Base-by-base conservation (phyloP, 768 basidiomycete genomes). In the Filobasidium floriforme region DNA sequence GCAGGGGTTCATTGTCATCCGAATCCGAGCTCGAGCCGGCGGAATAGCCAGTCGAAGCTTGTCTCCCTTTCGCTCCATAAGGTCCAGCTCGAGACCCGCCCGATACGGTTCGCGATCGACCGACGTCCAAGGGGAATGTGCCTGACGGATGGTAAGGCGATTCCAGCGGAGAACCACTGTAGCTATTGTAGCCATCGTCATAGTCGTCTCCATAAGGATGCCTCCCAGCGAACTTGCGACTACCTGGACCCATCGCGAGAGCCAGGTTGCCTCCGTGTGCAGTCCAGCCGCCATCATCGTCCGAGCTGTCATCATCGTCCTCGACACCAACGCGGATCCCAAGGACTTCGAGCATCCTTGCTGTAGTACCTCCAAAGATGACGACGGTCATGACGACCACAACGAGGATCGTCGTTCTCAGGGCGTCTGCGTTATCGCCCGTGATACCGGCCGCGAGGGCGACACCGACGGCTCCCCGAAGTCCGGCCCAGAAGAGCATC, bases 401-500 rank as follows among this genome's bases (percentile, higher is more conserved):
- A 22, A 96, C 88, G 29, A 99, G 86, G 24, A 98, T 92, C 0
- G 96, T 98, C 55, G 87, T 96, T 41, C 92, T 83, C 61, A 99
- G 83, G 46, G 89, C 90, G 72, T 90, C 86, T 0, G 91, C 91
- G 74, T 94, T 94, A 32, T 86, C 83, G n/a, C 96, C 94, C 65
- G 87, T 87, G 82, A 99, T 94, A 1, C 93, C 93, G 1, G 92
- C 89, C 0, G 96, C 96, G 37, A 99, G 85, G 3, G 96, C 96
- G 24, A 99, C 96, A 44, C 96, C 96, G 51, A 99, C 96, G 0
- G 96, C 96, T 41, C 96, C 96, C 32, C 96, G 83, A 62, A 99
- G 81, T 6, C 94, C 94, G 0, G 94, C 94, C 96, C 94, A 99
- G 80, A 98, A 98, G 18, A 98, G 81, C 92, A 98, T 96, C 90